Evolutionary conservation across 768 basidiomycete genomes (phyloP).

Genomic region (Mrakia frigida): DNA sequence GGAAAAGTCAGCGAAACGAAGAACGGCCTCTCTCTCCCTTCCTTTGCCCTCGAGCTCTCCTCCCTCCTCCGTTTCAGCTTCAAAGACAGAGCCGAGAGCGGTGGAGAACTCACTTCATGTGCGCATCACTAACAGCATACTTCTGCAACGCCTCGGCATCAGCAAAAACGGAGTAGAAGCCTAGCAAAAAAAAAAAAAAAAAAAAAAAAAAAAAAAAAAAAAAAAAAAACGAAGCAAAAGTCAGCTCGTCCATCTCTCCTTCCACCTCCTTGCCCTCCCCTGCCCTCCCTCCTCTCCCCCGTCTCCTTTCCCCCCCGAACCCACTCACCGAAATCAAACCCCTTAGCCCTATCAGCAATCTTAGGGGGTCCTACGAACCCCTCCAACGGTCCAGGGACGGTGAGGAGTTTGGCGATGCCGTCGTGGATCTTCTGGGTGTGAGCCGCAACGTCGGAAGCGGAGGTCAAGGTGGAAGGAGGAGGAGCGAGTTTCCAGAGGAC

Average conservation of each 20-base stretch:
- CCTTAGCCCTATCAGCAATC: conserved; percentile 41
- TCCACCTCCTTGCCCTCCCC: neutral
- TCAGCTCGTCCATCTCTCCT: neutral
- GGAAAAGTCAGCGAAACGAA: neutral
- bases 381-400: conserved; percentile 23
- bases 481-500: conserved; percentile 44
- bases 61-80: neutral
- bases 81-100: neutral
- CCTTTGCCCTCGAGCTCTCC: neutral
- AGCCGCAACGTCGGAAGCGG: conserved; percentile 8
- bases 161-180: conserved; percentile 43
- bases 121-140: conserved; percentile 42
- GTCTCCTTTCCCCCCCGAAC: neutral
- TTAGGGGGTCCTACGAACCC: conserved; percentile 26
- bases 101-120: conserved; percentile 38
- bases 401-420: conserved; percentile 26
- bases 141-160: conserved; percentile 38
- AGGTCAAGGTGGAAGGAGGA: conserved; percentile 25
- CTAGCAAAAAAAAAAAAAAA: conserved; percentile 27
- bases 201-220: conserved; percentile 31
- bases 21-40: neutral
- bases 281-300: neutral
- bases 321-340: conserved; percentile 41
- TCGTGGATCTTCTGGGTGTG: conserved; percentile 7
- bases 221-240: conserved; percentile 30